A percentile compares a stretch with the other conserved stretches of the same genome.
Evolutionary conservation across 768 basidiomycete species (phyloP).

Genomic region (Fomitopsis pulvina): DNA sequence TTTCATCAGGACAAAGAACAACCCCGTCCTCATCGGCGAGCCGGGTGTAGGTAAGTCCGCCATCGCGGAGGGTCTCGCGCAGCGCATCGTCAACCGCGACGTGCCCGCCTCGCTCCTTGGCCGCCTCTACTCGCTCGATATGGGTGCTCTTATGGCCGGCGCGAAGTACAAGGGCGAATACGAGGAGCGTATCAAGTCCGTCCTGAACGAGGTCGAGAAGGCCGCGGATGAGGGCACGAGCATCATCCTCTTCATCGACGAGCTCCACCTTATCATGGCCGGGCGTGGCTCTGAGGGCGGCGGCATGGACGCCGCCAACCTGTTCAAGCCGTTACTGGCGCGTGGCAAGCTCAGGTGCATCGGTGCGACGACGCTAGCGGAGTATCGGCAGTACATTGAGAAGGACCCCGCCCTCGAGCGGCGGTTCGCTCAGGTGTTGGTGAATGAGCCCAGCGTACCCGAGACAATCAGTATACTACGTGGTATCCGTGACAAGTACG

Average conservation of each 20-base stretch:
- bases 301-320: constrained; percentile 90
- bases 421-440: constrained; percentile 87
- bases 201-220: constrained; percentile 92
- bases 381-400: constrained; percentile 92
- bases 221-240: constrained; percentile 66
- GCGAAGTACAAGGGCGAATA: constrained; percentile 95
- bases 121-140: constrained; percentile 80
- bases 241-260: constrained; percentile 93
- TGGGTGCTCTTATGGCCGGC: constrained; percentile 94
- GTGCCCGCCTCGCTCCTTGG: constrained; percentile 71
- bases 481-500: constrained; percentile 89
- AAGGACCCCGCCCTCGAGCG: constrained; percentile 88
- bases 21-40: constrained; percentile 94
- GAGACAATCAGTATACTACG: constrained; percentile 92
- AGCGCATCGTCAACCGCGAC: constrained; percentile 91
- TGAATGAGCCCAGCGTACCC: constrained; percentile 85
- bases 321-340: constrained; percentile 89
- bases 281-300: constrained; percentile 76
- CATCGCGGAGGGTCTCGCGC: constrained; percentile 92
- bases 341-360: constrained; percentile 75
- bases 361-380: constrained; percentile 87
- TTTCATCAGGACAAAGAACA: constrained; percentile 77
- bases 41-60: constrained; percentile 95
- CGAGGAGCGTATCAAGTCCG: constrained; percentile 91
- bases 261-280: constrained; percentile 91